Percentiles rank a stretch among this genome's conserved stretches.
Conservation (phyloP, 108 stramenopile genomes). For the Parietichytrium sp. region DNA sequence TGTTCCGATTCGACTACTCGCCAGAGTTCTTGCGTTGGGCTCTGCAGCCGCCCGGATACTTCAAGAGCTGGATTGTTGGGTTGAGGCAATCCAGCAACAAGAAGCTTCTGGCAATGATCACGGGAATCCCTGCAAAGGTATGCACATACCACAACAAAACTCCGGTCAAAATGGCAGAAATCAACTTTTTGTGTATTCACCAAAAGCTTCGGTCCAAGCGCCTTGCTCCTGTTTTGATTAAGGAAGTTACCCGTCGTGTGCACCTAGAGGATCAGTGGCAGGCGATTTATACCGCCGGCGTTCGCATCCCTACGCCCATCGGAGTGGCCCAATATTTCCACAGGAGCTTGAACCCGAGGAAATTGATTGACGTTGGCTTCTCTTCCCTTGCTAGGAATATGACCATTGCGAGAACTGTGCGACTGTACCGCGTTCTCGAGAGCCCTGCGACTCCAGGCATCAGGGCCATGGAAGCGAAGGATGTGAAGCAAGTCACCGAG, state of each 20-base stretch:
- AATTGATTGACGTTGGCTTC: conserved; percentile 90
- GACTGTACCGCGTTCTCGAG: conserved; percentile 75
- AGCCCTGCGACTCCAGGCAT: conserved; percentile 57
- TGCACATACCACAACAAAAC: conserved; percentile 57
- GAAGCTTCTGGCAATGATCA: conserved; percentile 91
- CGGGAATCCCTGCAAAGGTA: conserved; percentile 82
- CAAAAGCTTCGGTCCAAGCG: conserved; percentile 93
- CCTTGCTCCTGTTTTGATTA: conserved; percentile 94
- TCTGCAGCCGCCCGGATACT: conserved; percentile 86
- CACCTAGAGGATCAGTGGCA: conserved; percentile 84
- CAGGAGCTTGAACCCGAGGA: conserved; percentile 86
- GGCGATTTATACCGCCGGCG: conserved; percentile 98
- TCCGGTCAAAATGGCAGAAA: conserved; percentile 65
- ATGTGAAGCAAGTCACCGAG: conserved; percentile 74
- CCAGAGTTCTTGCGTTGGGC: conserved; percentile 83
- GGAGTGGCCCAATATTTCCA: conserved; percentile 89
- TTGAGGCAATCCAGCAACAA: conserved; percentile 73
- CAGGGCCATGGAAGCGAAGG: conserved; percentile 70
- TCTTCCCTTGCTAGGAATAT: conserved; percentile 75
- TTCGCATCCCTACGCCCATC: conserved; percentile 88
- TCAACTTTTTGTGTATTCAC: conserved; percentile 99
- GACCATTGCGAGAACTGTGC: conserved; percentile 86
- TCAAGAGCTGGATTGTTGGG: conserved; percentile 77
- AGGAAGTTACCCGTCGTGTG: conserved; percentile 96
- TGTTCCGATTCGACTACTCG: conserved; percentile 96